Conservation (phyloP, 2,329 filamentous ascomycete species). For the Xylariaceae sp. region DNA sequence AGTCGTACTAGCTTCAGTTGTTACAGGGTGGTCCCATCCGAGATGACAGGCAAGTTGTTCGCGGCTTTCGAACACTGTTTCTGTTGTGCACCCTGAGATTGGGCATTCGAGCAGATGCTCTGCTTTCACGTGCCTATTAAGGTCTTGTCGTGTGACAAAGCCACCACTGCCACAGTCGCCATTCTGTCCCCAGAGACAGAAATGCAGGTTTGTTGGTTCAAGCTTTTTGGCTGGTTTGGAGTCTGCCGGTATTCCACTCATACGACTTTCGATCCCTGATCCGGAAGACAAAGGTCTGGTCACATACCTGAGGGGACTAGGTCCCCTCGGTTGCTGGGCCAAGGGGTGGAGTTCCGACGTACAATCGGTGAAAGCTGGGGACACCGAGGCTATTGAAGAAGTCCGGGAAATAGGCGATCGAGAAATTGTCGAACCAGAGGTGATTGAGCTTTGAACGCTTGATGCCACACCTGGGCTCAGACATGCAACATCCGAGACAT, state of each 20-base stretch:
- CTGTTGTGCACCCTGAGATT: conserved; percentile 35
- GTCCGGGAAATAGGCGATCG: conserved; percentile 18
- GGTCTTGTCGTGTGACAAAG: conserved; percentile 36
- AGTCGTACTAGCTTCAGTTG: conserved; percentile 14
- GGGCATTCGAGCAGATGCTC: conserved; percentile 43
- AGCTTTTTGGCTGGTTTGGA: conserved; percentile 16
- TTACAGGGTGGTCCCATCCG: conserved; percentile 30
- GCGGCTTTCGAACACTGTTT: conserved; percentile 32
- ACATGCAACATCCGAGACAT: conserved; percentile 8
- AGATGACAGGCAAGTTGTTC: conserved; percentile 38
- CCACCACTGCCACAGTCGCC: conserved; percentile 31
- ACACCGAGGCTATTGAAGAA: conserved; percentile 13
- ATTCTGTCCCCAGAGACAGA: conserved; percentile 37
- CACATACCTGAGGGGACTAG: conserved; percentile 20
- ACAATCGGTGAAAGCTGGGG: conserved; percentile 20
- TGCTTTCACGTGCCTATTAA: conserved; percentile 42
- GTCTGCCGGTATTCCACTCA: conserved; percentile 1
- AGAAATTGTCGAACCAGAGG: conserved; percentile 12
- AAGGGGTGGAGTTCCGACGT: conserved; percentile 9
- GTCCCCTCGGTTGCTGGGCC: conserved; percentile 10
- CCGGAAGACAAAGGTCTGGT: not conserved
- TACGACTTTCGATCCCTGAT: not conserved
- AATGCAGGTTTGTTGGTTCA: conserved; percentile 28
- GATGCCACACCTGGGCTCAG: conserved; percentile 1
- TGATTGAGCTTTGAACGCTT: conserved; percentile 14